phyloP scores from a whole-genome alignment of 805 yeast genomes.

The Scheffersomyces stipitis region DNA sequence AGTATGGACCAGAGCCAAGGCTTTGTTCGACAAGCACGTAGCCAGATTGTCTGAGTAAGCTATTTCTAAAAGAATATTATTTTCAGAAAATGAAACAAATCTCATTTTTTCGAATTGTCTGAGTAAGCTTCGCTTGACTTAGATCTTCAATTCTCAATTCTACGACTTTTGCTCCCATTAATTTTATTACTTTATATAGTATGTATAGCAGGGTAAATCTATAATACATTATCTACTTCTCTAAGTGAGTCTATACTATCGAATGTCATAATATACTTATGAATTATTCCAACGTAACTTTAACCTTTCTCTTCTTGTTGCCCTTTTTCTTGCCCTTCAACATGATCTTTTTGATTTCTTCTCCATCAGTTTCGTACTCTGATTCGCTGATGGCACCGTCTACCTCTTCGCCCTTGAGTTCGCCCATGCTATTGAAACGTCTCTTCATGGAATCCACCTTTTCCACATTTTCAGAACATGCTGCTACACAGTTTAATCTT shows the following conservation, averaged over 20 bases:
- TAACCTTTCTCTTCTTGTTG: constrained; percentile 32
- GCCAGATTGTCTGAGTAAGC: constrained; percentile 52
- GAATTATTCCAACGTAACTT: constrained; percentile 51
- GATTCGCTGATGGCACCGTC: constrained; percentile 51
- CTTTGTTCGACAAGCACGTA: constrained; percentile 80
- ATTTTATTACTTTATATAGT: too few species aligned
- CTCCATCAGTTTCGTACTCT: constrained; percentile 76
- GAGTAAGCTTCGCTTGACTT: neutral
- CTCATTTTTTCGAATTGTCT: neutral
- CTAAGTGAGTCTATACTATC: too few species aligned
- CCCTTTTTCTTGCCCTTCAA: constrained; percentile 47
- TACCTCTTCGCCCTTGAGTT: constrained; percentile 12
- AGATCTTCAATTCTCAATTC: constrained; percentile 2
- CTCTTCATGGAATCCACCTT: constrained; percentile 68
- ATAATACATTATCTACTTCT: neutral
- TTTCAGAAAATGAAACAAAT: neutral
- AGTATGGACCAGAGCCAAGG: constrained; percentile 90
- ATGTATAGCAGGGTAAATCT: neutral
- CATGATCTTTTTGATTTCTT: constrained; percentile 59
- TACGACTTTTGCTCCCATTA: too few species aligned
- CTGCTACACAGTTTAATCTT: constrained; percentile 80
- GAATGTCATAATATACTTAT: too few species aligned
- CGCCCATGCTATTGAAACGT: constrained; percentile 38
- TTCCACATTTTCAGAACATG: constrained; percentile 77
- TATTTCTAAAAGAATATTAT: neutral